Evolutionary conservation across 2,329 filamentous ascomycete species (phyloP).

Genomic region (Chrysosporium keratinophilum): DNA sequence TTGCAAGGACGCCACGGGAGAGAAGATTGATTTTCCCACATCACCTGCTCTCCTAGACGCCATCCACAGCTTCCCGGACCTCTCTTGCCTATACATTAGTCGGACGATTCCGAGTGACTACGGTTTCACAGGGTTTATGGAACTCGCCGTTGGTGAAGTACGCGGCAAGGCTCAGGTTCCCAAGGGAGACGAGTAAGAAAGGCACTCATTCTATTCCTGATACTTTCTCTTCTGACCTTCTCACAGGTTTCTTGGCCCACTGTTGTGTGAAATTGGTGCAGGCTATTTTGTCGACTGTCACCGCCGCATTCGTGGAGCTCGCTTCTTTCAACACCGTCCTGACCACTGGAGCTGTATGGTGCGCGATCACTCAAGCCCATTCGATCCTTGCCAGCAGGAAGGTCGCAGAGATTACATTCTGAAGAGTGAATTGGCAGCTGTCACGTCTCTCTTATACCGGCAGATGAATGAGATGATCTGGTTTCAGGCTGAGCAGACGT

Average conservation of each 20-base stretch:
- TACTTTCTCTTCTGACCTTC: neutral
- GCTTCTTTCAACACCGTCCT: neutral
- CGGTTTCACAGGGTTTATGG: neutral
- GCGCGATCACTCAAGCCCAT: conserved; percentile 5
- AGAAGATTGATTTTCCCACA: conserved; percentile 8
- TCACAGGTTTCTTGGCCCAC: conserved; percentile 9
- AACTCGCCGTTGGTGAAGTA: neutral
- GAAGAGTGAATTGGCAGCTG: conserved; percentile 13
- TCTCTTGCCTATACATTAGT: conserved; percentile 7
- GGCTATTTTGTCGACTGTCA: neutral
- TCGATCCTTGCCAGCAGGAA: neutral
- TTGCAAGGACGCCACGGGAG: conserved; percentile 12
- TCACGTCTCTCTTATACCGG: conserved; percentile 12
- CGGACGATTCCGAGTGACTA: neutral
- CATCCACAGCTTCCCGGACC: conserved; percentile 12
- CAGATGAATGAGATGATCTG: conserved; percentile 16
- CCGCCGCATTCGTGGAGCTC: neutral
- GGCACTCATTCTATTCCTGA: neutral
- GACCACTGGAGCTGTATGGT: conserved; percentile 14
- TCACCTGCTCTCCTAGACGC: conserved; percentile 13
- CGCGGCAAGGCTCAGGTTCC: neutral
- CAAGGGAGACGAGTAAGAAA: neutral
- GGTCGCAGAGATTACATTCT: conserved; percentile 12
- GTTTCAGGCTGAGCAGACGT: conserved; percentile 5
- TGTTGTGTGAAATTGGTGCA: neutral